Evolutionary conservation across 2,329 filamentous ascomycete genomes (phyloP), one percentile per base, ranked within the genome.

Genomic region (Fusarium scirpi): DNA sequence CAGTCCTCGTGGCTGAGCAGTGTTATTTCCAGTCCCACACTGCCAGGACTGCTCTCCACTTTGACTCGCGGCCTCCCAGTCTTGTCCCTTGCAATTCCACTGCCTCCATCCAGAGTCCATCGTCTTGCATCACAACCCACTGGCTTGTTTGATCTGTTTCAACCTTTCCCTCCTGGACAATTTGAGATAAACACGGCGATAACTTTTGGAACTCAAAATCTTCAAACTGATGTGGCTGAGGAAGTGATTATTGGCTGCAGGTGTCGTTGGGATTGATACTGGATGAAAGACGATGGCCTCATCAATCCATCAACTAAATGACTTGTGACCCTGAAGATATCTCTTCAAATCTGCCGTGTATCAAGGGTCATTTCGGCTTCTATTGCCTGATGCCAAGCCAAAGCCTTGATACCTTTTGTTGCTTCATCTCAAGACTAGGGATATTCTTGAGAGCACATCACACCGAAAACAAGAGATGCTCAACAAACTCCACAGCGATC

Each of bases 21-120:
- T 34, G 30, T 40, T 69, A 62, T 65, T 65, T 56, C 60, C 56
- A 65, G 68, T 59, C 59, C 70, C 67, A 62, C 63, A 25, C 16
- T 38, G 34, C 11, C 34, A 38, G 34, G 70, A 41, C 52, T 22
- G 24, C 20, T 22, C 43, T 38, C 70, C 70, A 60, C 63, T 58
- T 65, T 62, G 48, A 71, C 53, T 73, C 72, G 72, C 72, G 72
- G 70, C 72, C 72, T 74, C 65, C 57, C 34, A 38, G 34, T 38
- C 34, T 38, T 53, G 49, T 58, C 65, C 67, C 69, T 72, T 69
- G 57, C 25, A 74, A 71, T 73, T 60, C 67, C 61, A 65, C 67
- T 53, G 59, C 56, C 44, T 58, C 67, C 25, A 27, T 27, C 25
- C 9, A 10, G 25, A 27, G 25, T 38, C 16, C 59, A 62, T 66